These are phyloP conservation scores for Fusarium sacchari DNA, from an alignment of 2,329 filamentous ascomycete species.

Conservation along the genomic window DNA sequence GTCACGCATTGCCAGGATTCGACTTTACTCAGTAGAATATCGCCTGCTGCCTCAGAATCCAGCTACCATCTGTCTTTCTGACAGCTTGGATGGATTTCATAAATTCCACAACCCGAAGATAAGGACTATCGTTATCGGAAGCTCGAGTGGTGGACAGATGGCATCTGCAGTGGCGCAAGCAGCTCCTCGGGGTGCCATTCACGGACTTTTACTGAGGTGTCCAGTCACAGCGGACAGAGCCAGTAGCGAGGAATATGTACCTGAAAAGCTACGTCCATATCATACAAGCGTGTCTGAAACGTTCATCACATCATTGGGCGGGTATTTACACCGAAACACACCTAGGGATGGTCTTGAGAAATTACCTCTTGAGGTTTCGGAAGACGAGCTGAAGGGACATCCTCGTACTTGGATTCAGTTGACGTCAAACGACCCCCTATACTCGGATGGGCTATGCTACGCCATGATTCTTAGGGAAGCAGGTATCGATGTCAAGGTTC, in stretches of 20 bases:
- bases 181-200: conserved; percentile 40
- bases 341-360: conserved; percentile 53
- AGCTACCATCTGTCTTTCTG: conserved; percentile 54
- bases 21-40: conserved; percentile 59
- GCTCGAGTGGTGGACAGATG: conserved; percentile 60
- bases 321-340: conserved; percentile 46
- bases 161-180: conserved; percentile 56
- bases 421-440: conserved; percentile 61
- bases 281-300: conserved; percentile 54
- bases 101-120: conserved; percentile 12
- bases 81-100: conserved; percentile 53
- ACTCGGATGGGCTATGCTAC: conserved; percentile 63
- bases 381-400: conserved; percentile 45
- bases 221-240: conserved; percentile 60
- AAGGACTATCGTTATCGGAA: conserved; percentile 53
- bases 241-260: conserved; percentile 50
- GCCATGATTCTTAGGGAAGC: conserved; percentile 53
- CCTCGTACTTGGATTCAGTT: conserved; percentile 61
- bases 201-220: conserved; percentile 58
- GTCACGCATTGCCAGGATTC: conserved; percentile 39
- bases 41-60: conserved; percentile 55
- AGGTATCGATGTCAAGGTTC: conserved; percentile 53
- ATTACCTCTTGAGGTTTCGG: conserved; percentile 54
- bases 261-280: conserved; percentile 45
- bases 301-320: conserved; percentile 51